A percentile compares a stretch with the other conserved stretches of the same genome.
Evolutionary conservation across 2,329 filamentous ascomycete species (phyloP).

Genomic region (Ascochyta fabae): DNA sequence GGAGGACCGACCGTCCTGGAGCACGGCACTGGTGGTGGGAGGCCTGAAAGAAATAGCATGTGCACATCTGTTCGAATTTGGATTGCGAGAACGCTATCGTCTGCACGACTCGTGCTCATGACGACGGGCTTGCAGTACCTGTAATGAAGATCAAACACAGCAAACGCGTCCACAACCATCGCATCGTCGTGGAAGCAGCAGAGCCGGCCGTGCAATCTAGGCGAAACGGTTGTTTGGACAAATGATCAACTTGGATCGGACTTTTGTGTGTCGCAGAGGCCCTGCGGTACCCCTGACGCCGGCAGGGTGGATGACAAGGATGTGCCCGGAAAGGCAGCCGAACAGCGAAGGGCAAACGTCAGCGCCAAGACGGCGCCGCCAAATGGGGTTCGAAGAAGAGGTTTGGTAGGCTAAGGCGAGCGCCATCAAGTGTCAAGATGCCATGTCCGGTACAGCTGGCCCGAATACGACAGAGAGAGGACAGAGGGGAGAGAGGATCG

Average conservation of each 20-base stretch:
- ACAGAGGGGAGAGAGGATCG: not conserved
- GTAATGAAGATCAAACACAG: slow-evolving; percentile 17
- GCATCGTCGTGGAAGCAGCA: not conserved
- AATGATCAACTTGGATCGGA: slow-evolving; percentile 1
- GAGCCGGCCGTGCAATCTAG: not conserved
- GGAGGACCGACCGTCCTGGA: slow-evolving; percentile 5
- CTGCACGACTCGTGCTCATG: slow-evolving; percentile 3
- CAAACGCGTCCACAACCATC: slow-evolving; percentile 7
- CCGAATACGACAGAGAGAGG: slow-evolving; percentile 1
- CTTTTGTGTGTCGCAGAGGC: slow-evolving; percentile 1
- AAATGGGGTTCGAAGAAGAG: not conserved
- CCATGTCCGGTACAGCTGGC: slow-evolving; percentile 2
- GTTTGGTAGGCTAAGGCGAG: slow-evolving; percentile 1
- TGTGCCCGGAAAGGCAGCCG: slow-evolving; percentile 5
- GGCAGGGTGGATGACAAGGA: slow-evolving; percentile 3
- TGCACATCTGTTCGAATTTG: no score
- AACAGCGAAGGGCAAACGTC: slow-evolving; percentile 2
- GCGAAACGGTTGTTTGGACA: slow-evolving; percentile 12
- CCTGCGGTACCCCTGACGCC: slow-evolving; percentile 10
- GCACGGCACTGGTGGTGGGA: not conserved
- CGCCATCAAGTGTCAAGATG: not conserved
- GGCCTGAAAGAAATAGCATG: not conserved
- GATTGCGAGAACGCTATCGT: not conserved
- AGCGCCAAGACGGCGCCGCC: slow-evolving; percentile 11
- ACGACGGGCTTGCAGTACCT: not conserved